Evolutionary conservation across 139 green algal genomes (phyloP).

Genomic region (Chlamydomonas eustigma): DNA sequence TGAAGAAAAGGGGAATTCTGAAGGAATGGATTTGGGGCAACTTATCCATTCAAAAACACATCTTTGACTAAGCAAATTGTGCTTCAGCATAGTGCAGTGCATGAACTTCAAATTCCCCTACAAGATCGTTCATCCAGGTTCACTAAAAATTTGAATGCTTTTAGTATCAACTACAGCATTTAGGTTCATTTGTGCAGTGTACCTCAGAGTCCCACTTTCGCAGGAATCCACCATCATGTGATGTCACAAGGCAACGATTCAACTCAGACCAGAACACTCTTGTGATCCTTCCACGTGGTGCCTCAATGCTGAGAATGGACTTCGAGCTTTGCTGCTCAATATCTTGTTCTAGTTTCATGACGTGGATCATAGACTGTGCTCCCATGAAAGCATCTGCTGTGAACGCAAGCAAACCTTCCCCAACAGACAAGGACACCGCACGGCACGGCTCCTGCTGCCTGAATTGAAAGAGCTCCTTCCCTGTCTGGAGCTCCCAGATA

Average conservation of each 20-base stretch:
- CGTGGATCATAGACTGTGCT: conserved; percentile 44
- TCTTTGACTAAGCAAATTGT: too few species aligned
- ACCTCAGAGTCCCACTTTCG: conserved; percentile 64
- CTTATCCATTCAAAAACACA: too few species aligned
- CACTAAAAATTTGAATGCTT: too few species aligned
- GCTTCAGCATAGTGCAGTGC: too few species aligned
- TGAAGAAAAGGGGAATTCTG: neutral
- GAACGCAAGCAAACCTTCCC: conserved; percentile 77
- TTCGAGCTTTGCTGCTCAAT: conserved; percentile 51
- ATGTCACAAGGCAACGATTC: conserved; percentile 81
- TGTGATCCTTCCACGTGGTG: conserved; percentile 61
- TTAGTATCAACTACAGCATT: too few species aligned
- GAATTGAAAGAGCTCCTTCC: conserved; percentile 78
- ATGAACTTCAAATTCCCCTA: too few species aligned
- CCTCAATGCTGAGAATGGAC: conserved; percentile 25
- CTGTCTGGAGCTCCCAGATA: conserved; percentile 90
- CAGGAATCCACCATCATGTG: conserved; percentile 82
- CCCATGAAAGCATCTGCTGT: conserved; percentile 88
- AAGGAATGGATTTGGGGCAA: too few species aligned
- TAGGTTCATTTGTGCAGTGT: too few species aligned
- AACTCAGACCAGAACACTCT: conserved; percentile 71
- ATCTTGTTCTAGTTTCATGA: conserved; percentile 59
- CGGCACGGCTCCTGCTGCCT: conserved; percentile 77
- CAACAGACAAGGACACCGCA: conserved; percentile 58
- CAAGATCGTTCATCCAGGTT: too few species aligned